Percentiles rank a stretch among this genome's conserved stretches.
Conservation (phyloP, 257 asterid genomes). For the Solanum bulbocastanum region DNA sequence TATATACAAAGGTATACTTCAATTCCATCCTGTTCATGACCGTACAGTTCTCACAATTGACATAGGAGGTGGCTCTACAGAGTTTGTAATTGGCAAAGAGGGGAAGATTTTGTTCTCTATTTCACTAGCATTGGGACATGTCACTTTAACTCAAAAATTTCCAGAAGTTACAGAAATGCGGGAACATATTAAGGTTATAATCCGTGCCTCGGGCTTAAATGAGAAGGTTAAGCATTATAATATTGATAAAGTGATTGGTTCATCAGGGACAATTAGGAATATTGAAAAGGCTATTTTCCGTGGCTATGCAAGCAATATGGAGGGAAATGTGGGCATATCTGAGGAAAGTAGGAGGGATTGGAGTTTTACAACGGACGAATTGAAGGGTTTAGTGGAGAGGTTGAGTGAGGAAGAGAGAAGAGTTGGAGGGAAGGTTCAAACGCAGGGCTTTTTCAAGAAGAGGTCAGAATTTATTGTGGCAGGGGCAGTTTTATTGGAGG, state of each 20-base stretch:
- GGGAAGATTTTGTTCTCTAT: conserved; percentile 40
- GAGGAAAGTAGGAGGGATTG: conserved; percentile 49
- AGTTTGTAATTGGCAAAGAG: conserved; percentile 44
- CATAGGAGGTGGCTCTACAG: conserved; percentile 88
- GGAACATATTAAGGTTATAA: conserved; percentile 27
- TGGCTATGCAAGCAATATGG: conserved; percentile 33
- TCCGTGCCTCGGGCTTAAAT: conserved; percentile 33
- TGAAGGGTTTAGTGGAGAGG: conserved; percentile 40
- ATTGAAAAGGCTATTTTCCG: conserved; percentile 49
- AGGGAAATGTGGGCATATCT: conserved; percentile 19
- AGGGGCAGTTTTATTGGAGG: conserved; percentile 56
- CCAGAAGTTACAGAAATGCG: conserved; percentile 30
- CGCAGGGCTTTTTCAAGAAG: conserved; percentile 30
- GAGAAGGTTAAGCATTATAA: conserved; percentile 32
- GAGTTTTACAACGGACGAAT: conserved; percentile 49
- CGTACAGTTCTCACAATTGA: conserved; percentile 53
- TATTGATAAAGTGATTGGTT: conserved; percentile 51
- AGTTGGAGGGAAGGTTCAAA: conserved; percentile 31
- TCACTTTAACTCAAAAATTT: conserved; percentile 41
- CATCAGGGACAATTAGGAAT: conserved; percentile 68
- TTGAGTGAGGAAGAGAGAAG: conserved; percentile 33
- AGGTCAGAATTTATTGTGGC: conserved; percentile 58
- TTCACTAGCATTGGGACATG: conserved; percentile 65
- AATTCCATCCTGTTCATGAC: conserved; percentile 39
- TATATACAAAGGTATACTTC: conserved; percentile 59